Base-by-base conservation (phyloP, 139 green algal species). In the Desmodesmus armatus region DNA sequence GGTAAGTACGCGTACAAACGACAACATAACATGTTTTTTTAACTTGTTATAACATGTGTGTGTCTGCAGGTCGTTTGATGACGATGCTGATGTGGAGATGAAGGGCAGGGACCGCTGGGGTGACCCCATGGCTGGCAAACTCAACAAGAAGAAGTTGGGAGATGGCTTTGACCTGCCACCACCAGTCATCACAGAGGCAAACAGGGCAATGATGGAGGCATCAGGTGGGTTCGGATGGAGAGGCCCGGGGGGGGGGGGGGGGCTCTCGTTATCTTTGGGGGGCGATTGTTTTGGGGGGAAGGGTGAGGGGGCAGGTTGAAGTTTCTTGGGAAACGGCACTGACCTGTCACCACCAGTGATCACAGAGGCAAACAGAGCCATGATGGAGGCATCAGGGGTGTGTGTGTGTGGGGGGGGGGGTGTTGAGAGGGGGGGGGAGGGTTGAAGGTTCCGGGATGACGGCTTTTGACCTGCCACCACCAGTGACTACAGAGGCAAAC, bases 41-140 rank as follows among this genome's bases (percentile, higher is more conserved):
- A n/a, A n/a, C n/a, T n/a, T n/a, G n/a, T n/a, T n/a, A n/a, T n/a
- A n/a, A n/a, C n/a, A n/a, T n/a, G n/a, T n/a, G n/a, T n/a, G n/a
- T n/a, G n/a, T n/a, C 21, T 44, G 43, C 41, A 79, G 80, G 80
- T 51, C 70, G 40, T 87, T 76, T 86, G 94, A 96, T 70, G 73
- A 89, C 0, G 90, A 96, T 44, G 75, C 93, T 55, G 95, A 99
- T 63, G 62, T 44, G 0, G 65, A 86, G 85, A 76, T 95, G 21
- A 82, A 85, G 27, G 79, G 90, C 33, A 67, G 76, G 3, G n/a
- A 88, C 13, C 92, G 96, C 1, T 98, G 93, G 85, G 96, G 96
- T 3, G 96, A 99, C 91, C 96, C 96, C 66, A 98, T 99, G 92
- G 94, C 94, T 15, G 90, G 96, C 80, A 82, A 97, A 49, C 89